Evolutionary conservation across 148 eudicot species (phyloP), one percentile per base, ranked within the genome.

Genomic region (Rhododendron kiyosumense): DNA sequence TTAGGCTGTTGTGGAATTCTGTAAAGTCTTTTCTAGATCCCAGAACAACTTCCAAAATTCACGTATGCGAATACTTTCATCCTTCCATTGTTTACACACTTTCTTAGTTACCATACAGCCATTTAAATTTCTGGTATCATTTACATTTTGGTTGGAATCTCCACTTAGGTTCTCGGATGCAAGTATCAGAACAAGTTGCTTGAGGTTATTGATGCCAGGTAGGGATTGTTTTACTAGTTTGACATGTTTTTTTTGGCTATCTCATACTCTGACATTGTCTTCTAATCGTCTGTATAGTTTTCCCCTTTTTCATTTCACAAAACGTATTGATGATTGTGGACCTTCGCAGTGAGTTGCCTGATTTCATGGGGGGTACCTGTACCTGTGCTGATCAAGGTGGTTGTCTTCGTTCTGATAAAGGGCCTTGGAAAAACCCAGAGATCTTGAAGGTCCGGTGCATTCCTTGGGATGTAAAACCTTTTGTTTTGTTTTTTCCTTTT

Each of bases 141-240:
- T 52, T 17, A 24, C 1, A 32, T 49, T 81, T 57, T 24, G 51
- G 81, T 69, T 85, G 52, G 34, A 45, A 45, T 84, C 78, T 84
- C 36, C 84, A 26, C 7, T 65, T 88, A 96, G 97, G 97, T 96
- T 88, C 97, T 96, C 63, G 98, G 98, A 61, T 90, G 90, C 89
- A 97, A 97, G 88, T 95, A 92, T 90, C 99, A 94, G 87, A 94
- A 93, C 94, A 97, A 94, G 92, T 88, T 97, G 91, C 99, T 97
- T 81, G 99, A 97, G 87, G 86, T 92, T 63, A 93, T 97, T 77
- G 98, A 95, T 88, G 91, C 95, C 87, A 93, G 95, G 99, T 92
- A 87, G 83, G 43, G 76, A 86, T 85, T 81, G 32, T 81, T 86
- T 46, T 54, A 57, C 45, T 38, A 65, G 34, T 52, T 78, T 71